Evolutionary conservation across 805 yeast species (phyloP), one percentile per base, ranked within the genome.

Genomic region (Starmerella ratchasimensis): DNA sequence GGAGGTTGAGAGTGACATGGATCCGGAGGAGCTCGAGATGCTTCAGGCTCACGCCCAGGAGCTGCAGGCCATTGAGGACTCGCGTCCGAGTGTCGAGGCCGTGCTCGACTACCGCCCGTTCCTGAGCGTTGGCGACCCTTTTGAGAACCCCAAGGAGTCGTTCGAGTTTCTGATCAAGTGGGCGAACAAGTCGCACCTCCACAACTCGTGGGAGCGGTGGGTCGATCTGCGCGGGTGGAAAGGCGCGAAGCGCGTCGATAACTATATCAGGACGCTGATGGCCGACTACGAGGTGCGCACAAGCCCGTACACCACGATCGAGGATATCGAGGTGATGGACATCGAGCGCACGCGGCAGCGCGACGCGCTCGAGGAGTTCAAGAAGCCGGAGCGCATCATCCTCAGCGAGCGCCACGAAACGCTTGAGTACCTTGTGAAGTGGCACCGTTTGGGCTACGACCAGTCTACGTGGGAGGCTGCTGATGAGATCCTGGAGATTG

Each of bases 381-480:
- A 80, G 45, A 71, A 73, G 27, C 94, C 83, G 24, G 98, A 88
- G 58, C 71, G 98, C 48, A 79, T 88, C 33, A 84, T 88, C 24
- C 84, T 82, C 41, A 74, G 86, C 36, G 81, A 82, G 50, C 74
- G 98, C 56, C 53, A 56, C 11, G 48, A 49, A 5, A 50, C 48
- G 18, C 65, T 90, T 44, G 77, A 76, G 54, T 90, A 90, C 58
- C 71, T 78, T 43, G 88, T 86, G 43, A 90, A 90, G 59, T 90
- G 98, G 98, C 77, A 75, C 54, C 70, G 97, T 38, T 67, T 90
- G 20, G 80, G 84, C 51, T 90, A 90, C 54, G 97, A 93, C 59
- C 93, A 81, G 50, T 82, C 94, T 42, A 83, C 97, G 4, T 90
- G 97, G 97, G 99, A 90, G 60, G 72, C 74, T 47, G 96, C 96